These are phyloP conservation scores for Achlya hypogyna DNA, from an alignment of 352 stramenopile genomes.

Conservation along the genomic window DNA sequence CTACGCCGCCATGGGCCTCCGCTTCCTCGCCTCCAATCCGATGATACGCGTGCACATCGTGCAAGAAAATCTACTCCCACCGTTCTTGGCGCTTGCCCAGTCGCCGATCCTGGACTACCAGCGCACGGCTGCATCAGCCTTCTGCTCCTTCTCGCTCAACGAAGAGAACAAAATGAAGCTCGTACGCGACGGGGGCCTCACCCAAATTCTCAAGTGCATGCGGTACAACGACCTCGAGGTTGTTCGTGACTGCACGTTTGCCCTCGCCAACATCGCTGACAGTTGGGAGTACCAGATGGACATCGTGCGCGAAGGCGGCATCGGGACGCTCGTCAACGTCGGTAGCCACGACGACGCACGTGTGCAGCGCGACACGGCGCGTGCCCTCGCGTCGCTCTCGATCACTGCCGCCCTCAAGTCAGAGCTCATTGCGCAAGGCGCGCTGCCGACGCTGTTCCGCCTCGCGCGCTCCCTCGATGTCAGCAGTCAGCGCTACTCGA, in stretches of 20 bases:
- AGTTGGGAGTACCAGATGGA: constrained; percentile 84
- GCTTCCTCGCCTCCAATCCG: constrained; percentile 90
- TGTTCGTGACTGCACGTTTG: constrained; percentile 87
- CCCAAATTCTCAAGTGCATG: constrained; percentile 86
- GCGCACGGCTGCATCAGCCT: constrained; percentile 87
- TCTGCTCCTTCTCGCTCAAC: constrained; percentile 88
- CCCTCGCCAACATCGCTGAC: constrained; percentile 90
- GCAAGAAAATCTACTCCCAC: constrained; percentile 80
- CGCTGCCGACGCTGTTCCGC: constrained; percentile 85
- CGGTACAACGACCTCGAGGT: constrained; percentile 88
- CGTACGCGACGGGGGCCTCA: constrained; percentile 85
- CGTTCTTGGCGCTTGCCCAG: constrained; percentile 88
- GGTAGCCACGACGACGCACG: constrained; percentile 76
- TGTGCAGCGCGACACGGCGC: constrained; percentile 88
- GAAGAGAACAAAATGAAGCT: constrained; percentile 92
- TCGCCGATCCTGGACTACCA: constrained; percentile 87
- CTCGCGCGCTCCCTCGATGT: constrained; percentile 90
- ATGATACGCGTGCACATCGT: constrained; percentile 90
- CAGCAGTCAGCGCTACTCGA: constrained; percentile 90
- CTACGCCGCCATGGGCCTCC: constrained; percentile 92
- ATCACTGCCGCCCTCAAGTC: constrained; percentile 76
- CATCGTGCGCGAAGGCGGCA: constrained; percentile 80
- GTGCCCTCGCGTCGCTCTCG: constrained; percentile 87
- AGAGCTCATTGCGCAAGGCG: constrained; percentile 74
- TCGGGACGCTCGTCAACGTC: constrained; percentile 68